Base-by-base conservation (phyloP, 1,284 basidiomycete species). In the Lentinus polychrous region DNA sequence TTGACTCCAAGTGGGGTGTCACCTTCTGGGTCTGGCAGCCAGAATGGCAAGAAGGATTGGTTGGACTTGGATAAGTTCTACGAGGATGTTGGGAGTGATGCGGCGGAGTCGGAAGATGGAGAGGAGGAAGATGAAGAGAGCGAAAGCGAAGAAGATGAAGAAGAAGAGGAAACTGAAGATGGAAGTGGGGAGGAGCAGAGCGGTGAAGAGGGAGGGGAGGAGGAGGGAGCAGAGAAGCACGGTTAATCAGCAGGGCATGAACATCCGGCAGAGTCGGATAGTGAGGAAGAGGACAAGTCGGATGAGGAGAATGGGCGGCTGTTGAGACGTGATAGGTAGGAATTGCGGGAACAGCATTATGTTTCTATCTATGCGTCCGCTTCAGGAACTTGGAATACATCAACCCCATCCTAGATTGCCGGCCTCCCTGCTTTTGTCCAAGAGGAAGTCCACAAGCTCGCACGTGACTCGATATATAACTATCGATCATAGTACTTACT, bases 31-130 rank as follows among this genome's bases (percentile, higher is more conserved):
- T 64, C 64, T 38, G 66, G 67, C 41, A 59, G 64, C 15, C 66
- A 64, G 48, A 64, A 63, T 23, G 55, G 62, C 8, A 76, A 73
- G 54, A 71, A 67, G 10, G 58, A 67, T 18, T 85, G 73, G 70
- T 76, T 65, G 47, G 76, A 89, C 62, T 63, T 90, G 51, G 83
- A 88, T 58, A 71, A 75, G 50, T 90, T 90, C 60, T 88, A 88
- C 58, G 82, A 62, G 11, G 64, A 65, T 36, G 52, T 57, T 8
- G 57, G 60, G 1, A 57, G 60, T 17, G 59, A 62, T 17, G 60
- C 58, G 1, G 59, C 58, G 1, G 64, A 64, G 11, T 60, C 61
- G 14, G 61, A 60, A 2, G 61, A 60, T 1, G 61, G 62, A 6
- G 59, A 57, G 1, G 62, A 62, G 7, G 64, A 62, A n/a, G 62